Conservation (phyloP, 768 basidiomycete species). For the Pleurotus pulmonarius region DNA sequence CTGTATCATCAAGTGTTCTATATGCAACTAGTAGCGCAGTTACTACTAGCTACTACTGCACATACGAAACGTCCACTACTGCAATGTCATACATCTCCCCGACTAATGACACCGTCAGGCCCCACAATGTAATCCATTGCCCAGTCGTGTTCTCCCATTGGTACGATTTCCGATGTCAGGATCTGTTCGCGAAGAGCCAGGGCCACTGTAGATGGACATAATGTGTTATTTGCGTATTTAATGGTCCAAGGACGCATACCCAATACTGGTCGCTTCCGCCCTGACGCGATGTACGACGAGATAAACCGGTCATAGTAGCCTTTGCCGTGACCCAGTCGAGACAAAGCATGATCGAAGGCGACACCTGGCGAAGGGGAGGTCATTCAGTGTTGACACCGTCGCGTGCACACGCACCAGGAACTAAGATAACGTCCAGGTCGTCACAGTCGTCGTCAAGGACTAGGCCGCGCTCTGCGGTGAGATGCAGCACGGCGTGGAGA, state of each 20-base stretch:
- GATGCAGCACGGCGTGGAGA: background rate
- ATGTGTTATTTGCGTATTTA: background rate
- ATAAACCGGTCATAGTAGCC: constrained; percentile 82
- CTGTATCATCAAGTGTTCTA: no score
- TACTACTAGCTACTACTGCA: no score
- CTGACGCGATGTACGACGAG: constrained; percentile 43
- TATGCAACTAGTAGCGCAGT: no score
- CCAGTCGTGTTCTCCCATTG: constrained; percentile 57
- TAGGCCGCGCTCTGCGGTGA: constrained; percentile 14
- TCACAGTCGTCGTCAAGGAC: constrained; percentile 33
- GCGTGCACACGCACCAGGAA: constrained; percentile 48
- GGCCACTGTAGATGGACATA: constrained; percentile 42
- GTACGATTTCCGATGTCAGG: constrained; percentile 46
- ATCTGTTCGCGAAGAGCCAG: constrained; percentile 64
- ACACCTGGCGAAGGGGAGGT: constrained; percentile 42
- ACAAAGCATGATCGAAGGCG: constrained; percentile 66
- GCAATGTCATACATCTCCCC: background rate
- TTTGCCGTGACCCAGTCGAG: constrained; percentile 78
- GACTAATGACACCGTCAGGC: constrained; percentile 23
- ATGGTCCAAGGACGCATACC: constrained; percentile 34
- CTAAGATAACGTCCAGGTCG: constrained; percentile 57
- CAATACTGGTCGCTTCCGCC: constrained; percentile 48
- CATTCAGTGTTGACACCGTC: background rate
- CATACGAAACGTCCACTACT: background rate
- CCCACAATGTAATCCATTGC: constrained; percentile 60